Base-by-base conservation (phyloP, 257 asterid genomes). In the Linaria vulgaris region DNA sequence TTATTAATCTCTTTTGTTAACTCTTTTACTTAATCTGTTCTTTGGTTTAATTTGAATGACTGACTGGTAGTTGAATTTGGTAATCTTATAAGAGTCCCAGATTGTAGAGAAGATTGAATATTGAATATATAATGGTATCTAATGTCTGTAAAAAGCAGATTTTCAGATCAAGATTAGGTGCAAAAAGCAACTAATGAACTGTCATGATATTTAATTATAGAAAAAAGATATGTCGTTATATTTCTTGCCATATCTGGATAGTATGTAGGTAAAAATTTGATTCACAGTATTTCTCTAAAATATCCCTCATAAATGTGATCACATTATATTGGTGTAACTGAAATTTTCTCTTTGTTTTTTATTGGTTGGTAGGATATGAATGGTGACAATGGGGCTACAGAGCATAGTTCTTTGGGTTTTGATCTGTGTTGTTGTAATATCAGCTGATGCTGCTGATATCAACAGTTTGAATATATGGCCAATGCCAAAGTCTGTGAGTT, bases 391-490 rank as follows among this genome's bases (percentile, higher is more conserved):
- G 15, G 45, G 59, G 48, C 34, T 69, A 19, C 64, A 44, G 11
- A 65, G 24, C 54, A 50, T 59, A n/a, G 60, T 74, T 66, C 57
- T 77, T 16, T 80, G 79, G 65, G 19, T 69, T 72, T 57, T 76
- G 60, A 60, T 72, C 14, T 72, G 61, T 47, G 23, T 79, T 71
- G 48, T 80, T 39, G 70, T 77, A 51, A 20, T 64, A 56, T 68
- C 86, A 60, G 80, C 69, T 34, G 53, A 30, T 77, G 83, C 54
- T 61, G 82, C 66, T 72, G 74, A 73, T 46, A 23, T 68, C 41
- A 56, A 80, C 70, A 57, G 67, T 27, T 54, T 86, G 78, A 77
- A 85, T 30, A 74, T 91, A 82, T 91, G 98, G 98, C 98, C 98
- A 23, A 83, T 91, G 98, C 98, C 98, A 12, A 72, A 53, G 51